Percentiles rank a stretch among this genome's conserved stretches.
Evolutionary conservation across 2,329 filamentous ascomycete species (phyloP).

Genomic region (Seiridium unicorne): DNA sequence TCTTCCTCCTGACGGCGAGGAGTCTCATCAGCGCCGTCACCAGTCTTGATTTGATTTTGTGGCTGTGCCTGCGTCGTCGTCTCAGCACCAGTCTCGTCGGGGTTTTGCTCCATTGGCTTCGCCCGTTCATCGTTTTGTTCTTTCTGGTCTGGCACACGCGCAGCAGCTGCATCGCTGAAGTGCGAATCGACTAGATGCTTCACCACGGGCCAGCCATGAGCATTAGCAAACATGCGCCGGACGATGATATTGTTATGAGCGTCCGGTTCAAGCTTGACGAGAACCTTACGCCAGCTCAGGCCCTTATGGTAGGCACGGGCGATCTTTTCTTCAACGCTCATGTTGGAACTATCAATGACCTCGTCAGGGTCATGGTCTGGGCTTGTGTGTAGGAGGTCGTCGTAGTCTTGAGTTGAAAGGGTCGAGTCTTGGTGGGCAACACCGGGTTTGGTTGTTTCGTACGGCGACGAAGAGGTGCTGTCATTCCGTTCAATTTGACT

Average conservation of each 20-base stretch:
- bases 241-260: constrained; percentile 99
- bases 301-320: constrained; percentile 91
- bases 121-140: constrained; percentile 70
- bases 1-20: background rate
- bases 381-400: constrained; percentile 47
- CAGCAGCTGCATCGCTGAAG: constrained; percentile 73
- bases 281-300: constrained; percentile 92
- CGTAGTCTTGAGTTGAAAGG: constrained; percentile 47
- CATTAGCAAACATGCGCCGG: constrained; percentile 93
- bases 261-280: constrained; percentile 92
- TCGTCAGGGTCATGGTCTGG: constrained; percentile 44
- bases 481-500: constrained; percentile 14
- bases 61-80: constrained; percentile 43
- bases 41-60: background rate
- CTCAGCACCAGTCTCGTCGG: constrained; percentile 65
- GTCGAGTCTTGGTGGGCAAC: constrained; percentile 41
- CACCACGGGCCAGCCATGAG: constrained; percentile 95
- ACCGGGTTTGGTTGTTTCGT: constrained; percentile 13
- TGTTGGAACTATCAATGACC: constrained; percentile 59
- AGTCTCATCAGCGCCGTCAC: background rate
- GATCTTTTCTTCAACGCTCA: constrained; percentile 97
- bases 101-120: constrained; percentile 52
- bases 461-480: constrained; percentile 33
- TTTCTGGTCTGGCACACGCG: constrained; percentile 64
- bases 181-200: constrained; percentile 95